A percentile compares a stretch with the other conserved stretches of the same genome.
Conservation (phyloP, 1,139 yeast species). For the Taiozyma sp. region DNA sequence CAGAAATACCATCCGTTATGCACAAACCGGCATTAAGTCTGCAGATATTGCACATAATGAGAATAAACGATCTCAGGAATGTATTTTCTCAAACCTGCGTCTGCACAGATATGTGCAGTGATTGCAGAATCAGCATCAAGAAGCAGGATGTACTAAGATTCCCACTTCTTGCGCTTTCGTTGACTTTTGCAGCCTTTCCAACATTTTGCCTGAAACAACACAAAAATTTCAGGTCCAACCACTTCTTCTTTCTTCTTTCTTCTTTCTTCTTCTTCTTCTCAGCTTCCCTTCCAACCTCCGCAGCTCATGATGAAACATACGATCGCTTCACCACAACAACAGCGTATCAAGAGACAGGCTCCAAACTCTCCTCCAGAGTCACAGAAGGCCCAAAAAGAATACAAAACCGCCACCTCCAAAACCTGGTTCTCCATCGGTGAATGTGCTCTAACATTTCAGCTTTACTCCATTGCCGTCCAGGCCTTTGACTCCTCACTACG, state of each 20-base stretch:
- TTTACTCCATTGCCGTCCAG: constrained; percentile 37
- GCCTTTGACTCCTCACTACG: constrained; percentile 44
- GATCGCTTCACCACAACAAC: constrained; percentile 9
- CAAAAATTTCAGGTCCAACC: neutral
- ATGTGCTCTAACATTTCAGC: constrained; percentile 44
- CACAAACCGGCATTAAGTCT: neutral
- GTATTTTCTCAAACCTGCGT: neutral
- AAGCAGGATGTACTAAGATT: neutral
- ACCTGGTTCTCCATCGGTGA: constrained; percentile 51
- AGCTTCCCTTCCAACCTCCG: neutral
- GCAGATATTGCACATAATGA: neutral
- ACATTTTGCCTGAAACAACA: neutral
- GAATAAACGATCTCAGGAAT: neutral
- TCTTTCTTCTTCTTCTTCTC: neutral
- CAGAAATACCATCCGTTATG: neutral
- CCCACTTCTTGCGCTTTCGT: neutral
- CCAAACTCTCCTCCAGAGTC: constrained; percentile 1
- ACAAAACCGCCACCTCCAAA: constrained; percentile 12
- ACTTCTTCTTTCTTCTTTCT: neutral
- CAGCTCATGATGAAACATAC: constrained; percentile 15
- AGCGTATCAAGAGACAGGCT: constrained; percentile 14
- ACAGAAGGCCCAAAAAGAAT: constrained; percentile 5
- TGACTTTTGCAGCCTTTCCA: constrained; percentile 1
- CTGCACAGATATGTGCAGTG: neutral
- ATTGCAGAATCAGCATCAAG: neutral